A percentile compares a stretch with the other conserved stretches of the same genome.
Conservation (phyloP, 129 eudicot species). For the Rutidosis leptorrhynchoides region DNA sequence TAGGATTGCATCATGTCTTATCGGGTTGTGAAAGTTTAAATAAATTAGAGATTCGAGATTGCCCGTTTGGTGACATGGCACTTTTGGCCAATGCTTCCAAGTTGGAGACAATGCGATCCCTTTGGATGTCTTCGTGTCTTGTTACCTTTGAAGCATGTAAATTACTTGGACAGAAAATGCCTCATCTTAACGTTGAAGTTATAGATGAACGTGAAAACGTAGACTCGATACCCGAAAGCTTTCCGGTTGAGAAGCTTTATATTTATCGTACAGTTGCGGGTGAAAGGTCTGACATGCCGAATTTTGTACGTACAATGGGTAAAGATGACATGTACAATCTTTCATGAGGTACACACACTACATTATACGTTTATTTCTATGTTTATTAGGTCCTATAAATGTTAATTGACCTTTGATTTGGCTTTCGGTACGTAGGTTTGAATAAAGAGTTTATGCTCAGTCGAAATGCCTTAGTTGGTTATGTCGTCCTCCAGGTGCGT, state of each 20-base stretch:
- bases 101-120: conserved; percentile 99
- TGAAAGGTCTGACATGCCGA: conserved; percentile 71
- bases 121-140: conserved; percentile 98
- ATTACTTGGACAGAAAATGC: conserved; percentile 75
- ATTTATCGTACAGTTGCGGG: conserved; percentile 82
- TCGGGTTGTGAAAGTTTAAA: conserved; percentile 91
- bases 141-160: conserved; percentile 91
- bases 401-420: conserved; percentile 40
- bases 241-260: conserved; percentile 76
- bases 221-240: conserved; percentile 51
- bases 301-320: conserved; percentile 67
- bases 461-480: conserved; percentile 18
- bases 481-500: conserved; percentile 9
- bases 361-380: conserved; percentile 11
- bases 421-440: conserved; percentile 29
- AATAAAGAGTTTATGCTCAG: conserved; percentile 35
- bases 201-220: conserved; percentile 83
- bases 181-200: conserved; percentile 83
- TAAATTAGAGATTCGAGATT: conserved; percentile 92
- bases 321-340: conserved; percentile 37
- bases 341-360: conserved; percentile 31
- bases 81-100: conserved; percentile 83
- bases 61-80: conserved; percentile 94
- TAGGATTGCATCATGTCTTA: conserved; percentile 76
- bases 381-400: conserved; percentile 27